Percentiles rank a stretch among this genome's conserved stretches.
Evolutionary conservation across 495 filamentous ascomycete species (phyloP).

Genomic region (Lepidopterella palustris): DNA sequence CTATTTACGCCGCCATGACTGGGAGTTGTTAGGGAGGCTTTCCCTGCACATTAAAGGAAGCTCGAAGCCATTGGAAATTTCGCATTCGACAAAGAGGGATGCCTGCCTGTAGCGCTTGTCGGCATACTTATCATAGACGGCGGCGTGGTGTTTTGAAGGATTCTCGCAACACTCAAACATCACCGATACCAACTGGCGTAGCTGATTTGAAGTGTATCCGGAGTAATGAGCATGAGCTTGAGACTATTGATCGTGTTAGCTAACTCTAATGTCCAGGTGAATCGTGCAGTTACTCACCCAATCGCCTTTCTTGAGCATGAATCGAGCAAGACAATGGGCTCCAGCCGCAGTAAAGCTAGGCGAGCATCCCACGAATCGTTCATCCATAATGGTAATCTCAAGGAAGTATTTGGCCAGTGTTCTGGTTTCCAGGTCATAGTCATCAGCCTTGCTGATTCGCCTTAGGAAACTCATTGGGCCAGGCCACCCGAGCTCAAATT

Average conservation of each 20-base stretch:
- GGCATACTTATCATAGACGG: constrained; percentile 87
- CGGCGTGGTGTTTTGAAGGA: constrained; percentile 70
- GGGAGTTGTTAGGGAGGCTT: constrained; percentile 20
- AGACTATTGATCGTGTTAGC: constrained; percentile 48
- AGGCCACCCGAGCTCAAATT: constrained; percentile 93
- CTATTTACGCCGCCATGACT: constrained; percentile 28
- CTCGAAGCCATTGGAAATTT: constrained; percentile 53
- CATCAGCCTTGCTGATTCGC: constrained; percentile 95
- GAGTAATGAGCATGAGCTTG: constrained; percentile 83
- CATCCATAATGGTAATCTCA: constrained; percentile 95
- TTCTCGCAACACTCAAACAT: constrained; percentile 83
- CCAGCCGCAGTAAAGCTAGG: constrained; percentile 88
- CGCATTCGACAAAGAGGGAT: constrained; percentile 68
- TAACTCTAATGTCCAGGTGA: neutral
- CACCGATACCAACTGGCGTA: constrained; percentile 66
- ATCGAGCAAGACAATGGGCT: constrained; percentile 84
- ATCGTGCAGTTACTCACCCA: constrained; percentile 61
- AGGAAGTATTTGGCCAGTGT: constrained; percentile 98
- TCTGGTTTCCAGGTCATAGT: constrained; percentile 91
- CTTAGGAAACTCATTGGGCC: constrained; percentile 97
- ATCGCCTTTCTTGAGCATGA: constrained; percentile 79
- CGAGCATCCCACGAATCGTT: constrained; percentile 85
- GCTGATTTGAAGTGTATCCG: constrained; percentile 79
- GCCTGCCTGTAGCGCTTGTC: constrained; percentile 76
- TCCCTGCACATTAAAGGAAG: constrained; percentile 34